Base-by-base conservation (phyloP, 805 yeast genomes). In the Lachancea fermentati region DNA sequence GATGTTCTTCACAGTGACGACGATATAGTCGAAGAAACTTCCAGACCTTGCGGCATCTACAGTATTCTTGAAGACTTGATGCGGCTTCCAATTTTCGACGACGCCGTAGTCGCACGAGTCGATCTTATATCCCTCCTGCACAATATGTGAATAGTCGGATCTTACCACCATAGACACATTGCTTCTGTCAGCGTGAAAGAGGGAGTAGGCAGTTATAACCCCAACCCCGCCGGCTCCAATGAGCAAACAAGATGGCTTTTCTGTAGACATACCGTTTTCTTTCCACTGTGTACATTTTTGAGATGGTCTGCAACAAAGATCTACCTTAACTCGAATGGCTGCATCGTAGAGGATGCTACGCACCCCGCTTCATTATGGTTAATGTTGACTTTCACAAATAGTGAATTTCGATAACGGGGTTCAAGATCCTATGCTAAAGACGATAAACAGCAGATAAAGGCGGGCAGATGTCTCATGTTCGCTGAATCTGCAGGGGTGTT, bases 191-290 rank as follows among this genome's bases (percentile, higher is more conserved):
- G 71, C 66, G 30, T 59, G 57, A 48, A 67, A 69, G 24, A 86
- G 66, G 0, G 84, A 76, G 36, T 79, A 71, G 0, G 94, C 85
- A 2, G 82, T 79, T 25, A 86, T 75, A 13, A 86, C 72, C 28
- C 96, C 96, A 8, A 86, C 93, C 29, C 95, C 95, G 12, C 95
- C 96, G 32, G 86, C 73, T 8, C 95, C 95, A 30, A 85, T 72
- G 8, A 85, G 65, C 9, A 85, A 66, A 13, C 37, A 37, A 17
- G 7, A 22, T 22, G 26, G 26, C 11, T 7, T 7, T 22, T 22
- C 11, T 22, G 26, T 7, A 22, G 26, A 22, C 26, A 22, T 22
- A 7, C 7, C 7, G 26, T 7, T 11, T n/a, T n/a, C n/a, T n/a
- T n/a, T n/a, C n/a, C n/a, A n/a, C n/a, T n/a, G n/a, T n/a, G n/a